Base-by-base conservation (phyloP, 2,329 filamentous ascomycete genomes). In the Juglanconis oblonga region DNA sequence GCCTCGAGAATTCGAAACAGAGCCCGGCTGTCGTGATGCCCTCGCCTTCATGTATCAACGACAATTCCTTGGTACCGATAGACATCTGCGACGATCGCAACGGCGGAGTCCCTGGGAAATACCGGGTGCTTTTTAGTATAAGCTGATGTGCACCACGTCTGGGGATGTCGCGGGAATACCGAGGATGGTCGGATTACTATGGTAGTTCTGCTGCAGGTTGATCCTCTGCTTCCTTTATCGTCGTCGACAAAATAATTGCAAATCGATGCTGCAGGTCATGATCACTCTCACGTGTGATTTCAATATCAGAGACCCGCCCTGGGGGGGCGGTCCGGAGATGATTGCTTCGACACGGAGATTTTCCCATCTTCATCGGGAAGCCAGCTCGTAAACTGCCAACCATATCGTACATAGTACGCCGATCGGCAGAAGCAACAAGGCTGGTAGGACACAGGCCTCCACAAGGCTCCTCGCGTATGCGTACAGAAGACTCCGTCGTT, bases 311-410 rank as follows among this genome's bases (percentile, higher is more conserved):
- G 2, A 38, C 32, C 10, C 17, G 45, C 36, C n/a, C n/a, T 29
- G 24, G 36, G 31, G 24, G 57, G 45, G 61, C 55, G 45, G 10
- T 14, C 61, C 61, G 61, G 61, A 62, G 54, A 62, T 62, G 61
- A 60, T 53, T 57, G 42, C 52, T 53, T 49, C 42, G 38, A 52
- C 42, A 49, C 54, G 61, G 61, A 61, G 61, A 57, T 62, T 57
- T 59, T 52, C 32, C 53, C 24, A 52, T 31, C 48, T 51, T 47
- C 33, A 61, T 52, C 36, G 57, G 61, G 58, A 55, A 57, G 40
- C 13, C 47, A 53, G 40, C 31, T 56, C 50, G 53, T 44, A 32
- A 44, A 33, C 40, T 51, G 52, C 48, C 55, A 29, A 29, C 56
- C 50, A 31, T 24, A 24, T 24, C 24, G 24, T 24, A 38, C 42